phyloP scores from a whole-genome alignment of 768 basidiomycete genomes.

The Tricholoma saponaceum region DNA sequence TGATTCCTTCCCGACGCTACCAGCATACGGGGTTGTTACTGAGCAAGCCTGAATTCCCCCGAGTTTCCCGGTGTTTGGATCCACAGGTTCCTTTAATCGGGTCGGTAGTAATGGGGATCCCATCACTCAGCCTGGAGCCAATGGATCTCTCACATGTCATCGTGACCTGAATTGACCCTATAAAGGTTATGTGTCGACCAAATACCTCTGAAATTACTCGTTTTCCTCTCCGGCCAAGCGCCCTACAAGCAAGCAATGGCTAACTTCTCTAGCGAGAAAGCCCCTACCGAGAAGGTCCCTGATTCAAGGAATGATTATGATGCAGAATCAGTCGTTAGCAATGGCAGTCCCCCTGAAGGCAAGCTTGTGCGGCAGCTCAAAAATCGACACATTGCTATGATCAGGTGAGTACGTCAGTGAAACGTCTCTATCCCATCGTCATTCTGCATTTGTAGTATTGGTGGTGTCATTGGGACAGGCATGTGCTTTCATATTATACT shows the following conservation, averaged over 20 bases:
- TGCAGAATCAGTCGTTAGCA: conserved; percentile 16
- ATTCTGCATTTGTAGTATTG: conserved; percentile 38
- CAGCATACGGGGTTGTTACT: no score
- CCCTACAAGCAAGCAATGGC: not conserved
- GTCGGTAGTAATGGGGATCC: not conserved
- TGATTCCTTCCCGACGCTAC: no score
- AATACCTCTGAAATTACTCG: not conserved
- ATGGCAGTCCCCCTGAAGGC: conserved; percentile 12
- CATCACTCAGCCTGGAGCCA: not conserved
- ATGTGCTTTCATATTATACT: conserved; percentile 19
- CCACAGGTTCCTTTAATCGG: not conserved
- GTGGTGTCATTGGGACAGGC: conserved; percentile 60
- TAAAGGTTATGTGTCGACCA: not conserved
- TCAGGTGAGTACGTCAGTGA: conserved; percentile 40
- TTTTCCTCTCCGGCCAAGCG: not conserved
- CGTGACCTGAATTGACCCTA: not conserved
- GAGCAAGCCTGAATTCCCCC: not conserved
- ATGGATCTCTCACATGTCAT: not conserved
- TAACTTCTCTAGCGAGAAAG: conserved; percentile 11
- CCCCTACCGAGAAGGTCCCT: no score
- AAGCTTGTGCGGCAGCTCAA: conserved; percentile 60
- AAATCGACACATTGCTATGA: conserved; percentile 81
- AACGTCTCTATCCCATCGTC: not conserved
- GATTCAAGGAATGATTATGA: conserved; percentile 11
- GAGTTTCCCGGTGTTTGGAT: not conserved